Percentiles rank a stretch among this genome's conserved stretches.
Conservation (phyloP, 75 land plant species). For the Cryptomeria japonica region DNA sequence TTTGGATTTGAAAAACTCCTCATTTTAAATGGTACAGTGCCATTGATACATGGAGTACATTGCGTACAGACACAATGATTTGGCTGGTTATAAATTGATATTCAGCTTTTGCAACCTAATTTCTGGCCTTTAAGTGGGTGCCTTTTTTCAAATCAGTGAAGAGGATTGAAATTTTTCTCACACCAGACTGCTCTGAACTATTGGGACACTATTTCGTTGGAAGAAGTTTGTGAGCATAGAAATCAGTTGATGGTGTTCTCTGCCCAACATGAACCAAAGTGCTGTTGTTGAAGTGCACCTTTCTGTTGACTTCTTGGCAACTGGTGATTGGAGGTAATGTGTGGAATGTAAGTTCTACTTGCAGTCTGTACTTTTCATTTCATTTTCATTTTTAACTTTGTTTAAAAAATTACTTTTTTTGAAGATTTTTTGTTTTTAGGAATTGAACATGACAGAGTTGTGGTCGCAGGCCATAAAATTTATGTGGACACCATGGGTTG, state of each 20-base stretch:
- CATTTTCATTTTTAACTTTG: neutral
- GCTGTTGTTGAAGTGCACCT: neutral
- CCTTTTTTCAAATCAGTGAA: neutral
- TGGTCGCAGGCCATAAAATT: neutral
- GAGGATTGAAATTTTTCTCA: neutral
- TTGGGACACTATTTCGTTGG: neutral
- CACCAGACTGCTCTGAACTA: neutral
- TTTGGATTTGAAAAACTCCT: neutral
- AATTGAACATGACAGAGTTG: neutral
- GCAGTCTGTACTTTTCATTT: neutral
- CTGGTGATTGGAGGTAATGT: neutral
- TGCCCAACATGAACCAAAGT: neutral
- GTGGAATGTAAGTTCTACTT: neutral
- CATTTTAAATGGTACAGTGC: neutral
- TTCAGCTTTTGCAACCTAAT: slow-evolving; percentile 1
- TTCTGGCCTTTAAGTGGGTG: neutral
- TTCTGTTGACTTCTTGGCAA: neutral
- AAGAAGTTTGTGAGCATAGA: neutral
- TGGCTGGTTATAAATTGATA: neutral
- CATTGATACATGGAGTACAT: neutral
- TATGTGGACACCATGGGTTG: neutral
- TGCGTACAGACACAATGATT: neutral
- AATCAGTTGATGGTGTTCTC: neutral
- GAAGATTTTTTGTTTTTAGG: neutral
- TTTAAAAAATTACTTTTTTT: neutral